These are phyloP conservation scores for Aspergillus candidus DNA, from an alignment of 2,329 filamentous ascomycete genomes.

Conservation along the genomic window DNA sequence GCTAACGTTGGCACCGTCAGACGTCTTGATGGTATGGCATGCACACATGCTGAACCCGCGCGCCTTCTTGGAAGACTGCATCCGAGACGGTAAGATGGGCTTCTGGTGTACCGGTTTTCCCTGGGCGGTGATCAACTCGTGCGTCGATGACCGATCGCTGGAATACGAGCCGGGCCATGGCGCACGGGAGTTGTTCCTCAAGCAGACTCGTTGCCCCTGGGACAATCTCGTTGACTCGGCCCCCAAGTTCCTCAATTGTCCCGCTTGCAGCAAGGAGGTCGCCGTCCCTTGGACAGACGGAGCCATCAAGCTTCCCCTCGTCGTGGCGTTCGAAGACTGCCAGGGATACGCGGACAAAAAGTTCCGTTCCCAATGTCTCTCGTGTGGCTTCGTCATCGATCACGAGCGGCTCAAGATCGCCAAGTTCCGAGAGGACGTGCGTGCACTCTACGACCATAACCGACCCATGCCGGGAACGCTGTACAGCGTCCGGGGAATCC, in stretches of 20 bases:
- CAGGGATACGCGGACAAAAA: constrained; percentile 36
- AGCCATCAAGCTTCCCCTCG: constrained; percentile 14
- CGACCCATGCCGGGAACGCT: constrained; percentile 64
- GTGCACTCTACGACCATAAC: constrained; percentile 41
- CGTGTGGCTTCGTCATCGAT: constrained; percentile 48
- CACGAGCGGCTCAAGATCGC: constrained; percentile 56
- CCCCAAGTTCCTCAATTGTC: constrained; percentile 50
- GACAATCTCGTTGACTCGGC: constrained; percentile 50
- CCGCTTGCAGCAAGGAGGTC: constrained; percentile 43
- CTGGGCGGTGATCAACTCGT: constrained; percentile 54
- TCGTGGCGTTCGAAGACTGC: constrained; percentile 21
- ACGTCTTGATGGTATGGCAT: constrained; percentile 76
- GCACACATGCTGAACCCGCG: constrained; percentile 71
- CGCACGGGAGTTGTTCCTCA: constrained; percentile 45
- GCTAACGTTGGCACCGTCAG: constrained; percentile 31
- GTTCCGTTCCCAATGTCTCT: constrained; percentile 47
- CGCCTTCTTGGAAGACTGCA: constrained; percentile 66
- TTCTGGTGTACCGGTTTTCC: constrained; percentile 61
- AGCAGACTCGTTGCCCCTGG: constrained; percentile 51
- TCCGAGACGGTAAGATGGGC: constrained; percentile 52
- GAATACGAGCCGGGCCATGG: constrained; percentile 47
- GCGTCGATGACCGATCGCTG: constrained; percentile 54
- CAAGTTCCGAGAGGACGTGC: constrained; percentile 56
- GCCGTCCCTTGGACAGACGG: constrained; percentile 55
- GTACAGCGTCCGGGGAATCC: constrained; percentile 51